Conservation (phyloP, 2,329 filamentous ascomycete species). For the Microsporum audouinii region DNA sequence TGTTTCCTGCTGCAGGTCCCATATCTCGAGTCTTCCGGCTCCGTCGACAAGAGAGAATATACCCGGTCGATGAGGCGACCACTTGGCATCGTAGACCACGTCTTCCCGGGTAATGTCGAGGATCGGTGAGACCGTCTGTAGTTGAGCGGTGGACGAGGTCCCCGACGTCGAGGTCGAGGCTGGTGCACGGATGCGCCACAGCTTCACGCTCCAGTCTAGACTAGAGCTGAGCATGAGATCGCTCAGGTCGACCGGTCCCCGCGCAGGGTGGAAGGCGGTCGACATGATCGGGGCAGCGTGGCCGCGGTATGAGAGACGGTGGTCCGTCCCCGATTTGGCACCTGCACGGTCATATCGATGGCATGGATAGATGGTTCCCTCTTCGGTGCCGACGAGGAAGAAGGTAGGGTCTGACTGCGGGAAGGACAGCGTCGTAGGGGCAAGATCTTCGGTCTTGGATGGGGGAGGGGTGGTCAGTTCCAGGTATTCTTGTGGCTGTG, state of each 20-base stretch:
- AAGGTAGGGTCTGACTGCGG: slow-evolving; percentile 92
- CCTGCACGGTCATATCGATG: slow-evolving; percentile 95
- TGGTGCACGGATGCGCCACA: slow-evolving; percentile 72
- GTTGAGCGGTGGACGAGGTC: slow-evolving; percentile 24
- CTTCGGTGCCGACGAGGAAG: slow-evolving; percentile 92
- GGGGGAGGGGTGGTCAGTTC: slow-evolving; percentile 77
- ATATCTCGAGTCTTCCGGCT: slow-evolving; percentile 81
- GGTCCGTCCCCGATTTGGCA: slow-evolving; percentile 89
- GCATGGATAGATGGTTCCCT: slow-evolving; percentile 91
- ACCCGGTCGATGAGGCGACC: slow-evolving; percentile 87
- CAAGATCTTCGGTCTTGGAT: slow-evolving; percentile 85
- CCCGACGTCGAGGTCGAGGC: slow-evolving; percentile 29
- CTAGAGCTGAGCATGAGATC: slow-evolving; percentile 87
- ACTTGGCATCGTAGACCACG: slow-evolving; percentile 88
- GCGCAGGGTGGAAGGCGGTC: slow-evolving; percentile 85
- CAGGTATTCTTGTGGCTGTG: slow-evolving; percentile 87
- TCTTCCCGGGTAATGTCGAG: slow-evolving; percentile 90
- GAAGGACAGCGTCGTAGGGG: slow-evolving; percentile 88
- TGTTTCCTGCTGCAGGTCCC: slow-evolving; percentile 85
- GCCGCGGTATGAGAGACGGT: slow-evolving; percentile 74
- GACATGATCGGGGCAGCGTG: slow-evolving; percentile 94
- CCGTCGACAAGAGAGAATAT: slow-evolving; percentile 94
- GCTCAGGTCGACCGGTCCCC: slow-evolving; percentile 84
- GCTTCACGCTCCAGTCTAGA: slow-evolving; percentile 91
- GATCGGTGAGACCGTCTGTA: slow-evolving; percentile 55